phyloP scores from a whole-genome alignment of 192 early-diverging fungal species.

The Mortierella antarctica region DNA sequence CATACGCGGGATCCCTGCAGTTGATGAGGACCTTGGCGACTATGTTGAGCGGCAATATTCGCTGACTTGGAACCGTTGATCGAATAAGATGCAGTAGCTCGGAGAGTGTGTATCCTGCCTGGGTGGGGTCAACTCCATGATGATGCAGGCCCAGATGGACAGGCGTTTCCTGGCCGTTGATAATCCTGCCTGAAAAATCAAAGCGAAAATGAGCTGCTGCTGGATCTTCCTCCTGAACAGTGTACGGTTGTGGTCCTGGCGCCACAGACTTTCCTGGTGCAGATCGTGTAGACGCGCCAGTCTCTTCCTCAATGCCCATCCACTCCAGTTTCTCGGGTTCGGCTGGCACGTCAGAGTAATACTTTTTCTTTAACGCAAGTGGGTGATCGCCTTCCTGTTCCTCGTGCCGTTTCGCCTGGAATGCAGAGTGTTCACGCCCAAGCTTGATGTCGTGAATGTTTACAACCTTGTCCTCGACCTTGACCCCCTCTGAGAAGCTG shows the following conservation, averaged over 20 bases:
- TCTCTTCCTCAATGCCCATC: slow-evolving; percentile 62
- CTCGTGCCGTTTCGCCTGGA: slow-evolving; percentile 36
- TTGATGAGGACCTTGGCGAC: slow-evolving; percentile 69
- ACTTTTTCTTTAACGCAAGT: slow-evolving; percentile 60
- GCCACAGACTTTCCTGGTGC: slow-evolving; percentile 53
- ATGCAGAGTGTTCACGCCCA: slow-evolving; percentile 16
- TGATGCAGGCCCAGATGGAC: slow-evolving; percentile 84
- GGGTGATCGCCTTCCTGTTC: slow-evolving; percentile 55
- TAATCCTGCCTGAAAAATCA: slow-evolving; percentile 80
- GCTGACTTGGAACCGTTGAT: slow-evolving; percentile 84
- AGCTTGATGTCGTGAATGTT: slow-evolving; percentile 34
- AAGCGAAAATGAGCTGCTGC: slow-evolving; percentile 73
- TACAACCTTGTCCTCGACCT: slow-evolving; percentile 32
- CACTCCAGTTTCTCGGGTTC: slow-evolving; percentile 77
- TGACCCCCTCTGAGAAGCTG: slow-evolving; percentile 41
- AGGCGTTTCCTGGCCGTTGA: slow-evolving; percentile 67
- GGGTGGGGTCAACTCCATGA: slow-evolving; percentile 86
- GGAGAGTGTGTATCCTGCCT: slow-evolving; percentile 87
- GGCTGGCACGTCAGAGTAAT: slow-evolving; percentile 61
- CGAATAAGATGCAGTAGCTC: slow-evolving; percentile 86
- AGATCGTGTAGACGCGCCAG: slow-evolving; percentile 21
- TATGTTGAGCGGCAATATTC: slow-evolving; percentile 72
- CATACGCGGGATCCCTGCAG: slow-evolving; percentile 40
- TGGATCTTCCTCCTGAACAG: slow-evolving; percentile 59
- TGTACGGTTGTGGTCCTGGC: slow-evolving; percentile 61